Evolutionary conservation across 805 yeast species (phyloP).

Genomic region (Lipomyces yamanashiensis): DNA sequence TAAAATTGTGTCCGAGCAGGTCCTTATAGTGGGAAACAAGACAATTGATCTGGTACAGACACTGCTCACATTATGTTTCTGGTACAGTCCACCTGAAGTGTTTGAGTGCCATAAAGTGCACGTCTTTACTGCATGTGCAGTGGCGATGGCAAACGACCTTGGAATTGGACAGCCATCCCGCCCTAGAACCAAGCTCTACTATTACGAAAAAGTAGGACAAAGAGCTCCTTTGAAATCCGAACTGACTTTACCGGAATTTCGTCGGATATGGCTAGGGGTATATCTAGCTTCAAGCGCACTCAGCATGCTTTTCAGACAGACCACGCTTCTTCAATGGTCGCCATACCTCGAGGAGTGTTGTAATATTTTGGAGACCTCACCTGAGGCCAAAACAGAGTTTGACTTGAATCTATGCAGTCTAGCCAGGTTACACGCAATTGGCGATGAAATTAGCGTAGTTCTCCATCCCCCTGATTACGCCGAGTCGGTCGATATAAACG

Average conservation of each 20-base stretch:
- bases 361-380: conserved; percentile 47
- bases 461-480: conserved; percentile 15
- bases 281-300: conserved; percentile 68
- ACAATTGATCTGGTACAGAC: conserved; percentile 68
- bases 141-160: conserved; percentile 72
- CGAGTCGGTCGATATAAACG: conserved; percentile 18
- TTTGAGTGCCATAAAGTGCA: conserved; percentile 80
- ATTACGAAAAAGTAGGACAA: neutral
- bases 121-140: conserved; percentile 65
- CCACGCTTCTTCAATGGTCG: conserved; percentile 53
- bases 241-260: conserved; percentile 52
- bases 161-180: conserved; percentile 65
- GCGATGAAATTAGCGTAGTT: conserved; percentile 6
- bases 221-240: conserved; percentile 42
- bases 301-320: conserved; percentile 67
- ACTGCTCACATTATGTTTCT: conserved; percentile 63
- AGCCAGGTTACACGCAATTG: conserved; percentile 13
- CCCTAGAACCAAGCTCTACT: conserved; percentile 30
- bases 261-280: conserved; percentile 59
- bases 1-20: conserved; percentile 58
- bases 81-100: conserved; percentile 86
- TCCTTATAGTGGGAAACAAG: conserved; percentile 72
- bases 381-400: neutral
- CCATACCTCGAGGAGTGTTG: conserved; percentile 68
- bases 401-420: conserved; percentile 6